These are phyloP conservation scores for Mortierella sp. DNA, from an alignment of 371 early-diverging fungal species.

Conservation along the genomic window DNA sequence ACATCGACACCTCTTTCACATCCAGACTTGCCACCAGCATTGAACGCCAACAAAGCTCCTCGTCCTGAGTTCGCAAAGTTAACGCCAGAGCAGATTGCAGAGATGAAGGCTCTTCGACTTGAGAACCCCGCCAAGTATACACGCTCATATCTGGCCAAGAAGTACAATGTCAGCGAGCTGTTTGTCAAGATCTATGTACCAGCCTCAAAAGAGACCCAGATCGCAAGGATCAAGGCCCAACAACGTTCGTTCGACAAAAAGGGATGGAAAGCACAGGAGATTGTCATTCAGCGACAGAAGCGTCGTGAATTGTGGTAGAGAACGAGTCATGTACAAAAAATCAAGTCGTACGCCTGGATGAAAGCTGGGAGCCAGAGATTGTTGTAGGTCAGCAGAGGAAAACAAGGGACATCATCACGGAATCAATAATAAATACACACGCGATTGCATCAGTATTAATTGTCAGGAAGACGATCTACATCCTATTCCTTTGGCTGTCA, in stretches of 20 bases:
- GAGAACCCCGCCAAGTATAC: slow-evolving; percentile 59
- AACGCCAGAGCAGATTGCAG: slow-evolving; percentile 52
- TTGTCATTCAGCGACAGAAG: slow-evolving; percentile 49
- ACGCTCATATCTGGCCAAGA: slow-evolving; percentile 55
- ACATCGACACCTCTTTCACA: slow-evolving; percentile 41
- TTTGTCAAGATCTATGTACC: slow-evolving; percentile 54
- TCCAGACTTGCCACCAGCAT: slow-evolving; percentile 58
- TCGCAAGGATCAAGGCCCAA: slow-evolving; percentile 44
- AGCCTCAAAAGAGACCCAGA: slow-evolving; percentile 39
- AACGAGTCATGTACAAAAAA: neutral
- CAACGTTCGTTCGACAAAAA: slow-evolving; percentile 45
- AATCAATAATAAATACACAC: neutral
- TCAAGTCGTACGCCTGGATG: neutral
- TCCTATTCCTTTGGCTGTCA: neutral
- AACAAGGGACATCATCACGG: neutral
- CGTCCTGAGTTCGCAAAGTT: slow-evolving; percentile 47
- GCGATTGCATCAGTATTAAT: neutral
- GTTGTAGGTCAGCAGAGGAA: neutral
- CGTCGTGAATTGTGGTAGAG: slow-evolving; percentile 54
- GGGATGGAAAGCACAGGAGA: slow-evolving; percentile 56
- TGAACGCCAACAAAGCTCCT: slow-evolving; percentile 30
- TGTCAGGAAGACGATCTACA: neutral
- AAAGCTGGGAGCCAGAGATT: neutral
- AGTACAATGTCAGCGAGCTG: slow-evolving; percentile 55
- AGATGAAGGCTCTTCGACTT: slow-evolving; percentile 52